Conservation (phyloP, 805 yeast species). For the Torulaspora microellipsoides region DNA sequence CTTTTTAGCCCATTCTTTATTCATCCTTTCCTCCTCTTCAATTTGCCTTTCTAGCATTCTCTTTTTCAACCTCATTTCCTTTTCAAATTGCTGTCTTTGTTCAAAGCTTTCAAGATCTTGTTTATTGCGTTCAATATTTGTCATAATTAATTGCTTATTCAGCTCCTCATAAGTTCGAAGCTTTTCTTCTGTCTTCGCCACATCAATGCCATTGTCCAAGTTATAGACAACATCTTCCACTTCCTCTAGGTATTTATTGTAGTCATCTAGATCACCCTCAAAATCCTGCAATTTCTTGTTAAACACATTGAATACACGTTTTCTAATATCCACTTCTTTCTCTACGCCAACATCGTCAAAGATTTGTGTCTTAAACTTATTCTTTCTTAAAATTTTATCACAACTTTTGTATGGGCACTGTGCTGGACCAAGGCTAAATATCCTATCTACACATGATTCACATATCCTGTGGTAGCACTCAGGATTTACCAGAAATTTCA, state of each 20-base stretch:
- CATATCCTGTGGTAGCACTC: slow-evolving; percentile 98
- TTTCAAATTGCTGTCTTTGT: slow-evolving; percentile 62
- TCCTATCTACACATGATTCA: slow-evolving; percentile 93
- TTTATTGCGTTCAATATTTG: slow-evolving; percentile 68
- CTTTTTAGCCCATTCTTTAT: slow-evolving; percentile 51
- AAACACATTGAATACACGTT: slow-evolving; percentile 68
- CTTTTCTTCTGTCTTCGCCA: slow-evolving; percentile 61
- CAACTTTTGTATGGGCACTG: slow-evolving; percentile 94
- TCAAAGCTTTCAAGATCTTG: slow-evolving; percentile 65
- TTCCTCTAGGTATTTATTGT: slow-evolving; percentile 75
- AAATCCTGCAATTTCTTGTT: slow-evolving; percentile 80
- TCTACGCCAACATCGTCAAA: slow-evolving; percentile 90
- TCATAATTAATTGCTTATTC: slow-evolving; percentile 69
- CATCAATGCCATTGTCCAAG: slow-evolving; percentile 63
- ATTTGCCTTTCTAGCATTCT: slow-evolving; percentile 57
- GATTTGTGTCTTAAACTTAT: slow-evolving; percentile 84
- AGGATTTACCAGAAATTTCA: slow-evolving; percentile 88
- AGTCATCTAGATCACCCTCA: slow-evolving; percentile 47
- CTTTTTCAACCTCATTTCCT: slow-evolving; percentile 51
- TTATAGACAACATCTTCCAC: slow-evolving; percentile 79
- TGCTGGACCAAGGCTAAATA: slow-evolving; percentile 91
- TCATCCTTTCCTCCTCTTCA: slow-evolving; percentile 52
- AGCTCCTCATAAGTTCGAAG: slow-evolving; percentile 64
- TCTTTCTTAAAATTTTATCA: slow-evolving; percentile 79
- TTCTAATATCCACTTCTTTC: slow-evolving; percentile 86